Evolutionary conservation across 176 grass and related monocot genomes (phyloP).

Genomic region (Poa annua): DNA sequence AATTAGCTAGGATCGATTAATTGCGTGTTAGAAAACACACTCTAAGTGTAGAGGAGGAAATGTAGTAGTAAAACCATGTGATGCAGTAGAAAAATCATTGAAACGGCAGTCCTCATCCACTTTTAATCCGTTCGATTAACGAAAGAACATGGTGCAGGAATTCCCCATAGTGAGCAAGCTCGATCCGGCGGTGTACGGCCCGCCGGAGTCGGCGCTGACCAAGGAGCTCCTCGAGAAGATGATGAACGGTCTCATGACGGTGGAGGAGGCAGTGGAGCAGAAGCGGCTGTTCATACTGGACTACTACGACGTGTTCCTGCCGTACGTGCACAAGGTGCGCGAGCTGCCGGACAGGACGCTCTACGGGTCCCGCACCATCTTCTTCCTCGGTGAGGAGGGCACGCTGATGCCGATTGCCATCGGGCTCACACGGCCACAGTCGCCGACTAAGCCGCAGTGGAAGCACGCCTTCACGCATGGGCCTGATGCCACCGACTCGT

Average conservation of each 20-base stretch:
- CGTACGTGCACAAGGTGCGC: conserved; percentile 60
- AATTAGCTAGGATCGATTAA: neutral
- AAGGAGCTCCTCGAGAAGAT: conserved; percentile 45
- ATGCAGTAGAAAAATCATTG: neutral
- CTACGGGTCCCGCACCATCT: conserved; percentile 69
- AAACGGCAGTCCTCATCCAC: neutral
- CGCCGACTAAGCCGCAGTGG: conserved; percentile 36
- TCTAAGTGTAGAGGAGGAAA: neutral
- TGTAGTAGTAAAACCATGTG: neutral
- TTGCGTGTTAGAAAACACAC: neutral
- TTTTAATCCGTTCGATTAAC: neutral
- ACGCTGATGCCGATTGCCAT: conserved; percentile 69
- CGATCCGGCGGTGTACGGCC: conserved; percentile 50
- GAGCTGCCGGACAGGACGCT: conserved; percentile 47
- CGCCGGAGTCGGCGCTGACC: conserved; percentile 50
- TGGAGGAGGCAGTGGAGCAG: conserved; percentile 53
- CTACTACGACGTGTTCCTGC: conserved; percentile 75
- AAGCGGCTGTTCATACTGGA: conserved; percentile 78
- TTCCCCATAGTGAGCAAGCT: conserved; percentile 62
- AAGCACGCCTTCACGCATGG: conserved; percentile 55
- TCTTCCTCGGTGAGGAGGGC: conserved; percentile 51
- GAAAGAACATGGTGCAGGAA: conserved; percentile 36
- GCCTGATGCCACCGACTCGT: conserved; percentile 42
- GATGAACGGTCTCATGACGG: conserved; percentile 60
- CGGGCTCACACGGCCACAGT: conserved; percentile 58